These are phyloP conservation scores for Lepidium campestre DNA, from an alignment of 441 rosid genomes.

Conservation along the genomic window DNA sequence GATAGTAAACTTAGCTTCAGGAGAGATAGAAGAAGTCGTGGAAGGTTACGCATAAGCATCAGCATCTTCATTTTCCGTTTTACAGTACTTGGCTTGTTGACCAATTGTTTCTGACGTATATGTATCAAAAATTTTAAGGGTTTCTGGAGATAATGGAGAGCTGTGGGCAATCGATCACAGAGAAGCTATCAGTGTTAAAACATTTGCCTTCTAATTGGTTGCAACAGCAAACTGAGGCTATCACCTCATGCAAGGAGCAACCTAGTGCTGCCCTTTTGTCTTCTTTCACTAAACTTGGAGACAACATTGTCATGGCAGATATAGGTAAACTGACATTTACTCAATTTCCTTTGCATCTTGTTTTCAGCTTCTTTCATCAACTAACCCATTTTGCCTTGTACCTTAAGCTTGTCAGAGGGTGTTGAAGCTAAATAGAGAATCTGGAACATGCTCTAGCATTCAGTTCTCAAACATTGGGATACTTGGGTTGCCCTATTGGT, in stretches of 20 bases:
- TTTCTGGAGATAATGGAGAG: constrained; percentile 48
- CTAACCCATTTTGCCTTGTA: not conserved
- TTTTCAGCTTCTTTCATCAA: constrained; percentile 5
- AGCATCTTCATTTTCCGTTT: not conserved
- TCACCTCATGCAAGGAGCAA: constrained; percentile 31
- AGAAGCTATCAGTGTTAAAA: constrained; percentile 59
- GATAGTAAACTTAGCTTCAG: constrained; percentile 60
- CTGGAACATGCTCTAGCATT: constrained; percentile 54
- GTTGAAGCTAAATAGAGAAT: constrained; percentile 50
- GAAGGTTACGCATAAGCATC: constrained; percentile 47
- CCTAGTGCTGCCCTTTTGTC: constrained; percentile 51
- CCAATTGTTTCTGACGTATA: constrained; percentile 17
- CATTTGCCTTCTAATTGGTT: constrained; percentile 51
- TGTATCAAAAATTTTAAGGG: constrained; percentile 41
- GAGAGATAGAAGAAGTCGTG: constrained; percentile 60
- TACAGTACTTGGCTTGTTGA: not conserved
- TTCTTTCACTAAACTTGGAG: constrained; percentile 44
- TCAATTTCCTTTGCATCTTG: constrained; percentile 1
- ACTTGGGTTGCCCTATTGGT: constrained; percentile 94
- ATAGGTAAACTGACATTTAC: constrained; percentile 38
- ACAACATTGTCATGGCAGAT: constrained; percentile 56
- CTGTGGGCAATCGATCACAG: constrained; percentile 44
- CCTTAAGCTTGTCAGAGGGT: constrained; percentile 69
- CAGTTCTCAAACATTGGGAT: constrained; percentile 66
- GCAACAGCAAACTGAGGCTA: constrained; percentile 41